Evolutionary conservation across 148 eudicot species (phyloP).

Genomic region (Mesembryanthemum crystallinum): DNA sequence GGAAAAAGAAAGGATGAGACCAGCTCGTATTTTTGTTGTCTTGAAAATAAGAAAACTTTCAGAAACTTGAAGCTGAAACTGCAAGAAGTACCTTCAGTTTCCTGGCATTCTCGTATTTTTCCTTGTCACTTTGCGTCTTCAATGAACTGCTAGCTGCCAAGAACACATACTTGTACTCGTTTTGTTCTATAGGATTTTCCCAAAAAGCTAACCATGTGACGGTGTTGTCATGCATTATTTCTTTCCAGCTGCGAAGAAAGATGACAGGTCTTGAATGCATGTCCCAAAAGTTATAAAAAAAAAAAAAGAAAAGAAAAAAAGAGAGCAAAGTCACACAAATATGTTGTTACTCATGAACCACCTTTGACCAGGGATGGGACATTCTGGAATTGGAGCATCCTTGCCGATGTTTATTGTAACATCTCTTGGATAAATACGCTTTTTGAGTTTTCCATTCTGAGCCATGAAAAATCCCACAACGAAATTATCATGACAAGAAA

Average conservation of each 20-base stretch:
- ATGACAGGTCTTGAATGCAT: constrained; percentile 22
- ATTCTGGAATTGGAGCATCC: constrained; percentile 82
- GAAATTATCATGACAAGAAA: neutral
- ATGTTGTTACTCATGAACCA: constrained; percentile 19
- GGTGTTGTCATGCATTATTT: constrained; percentile 88
- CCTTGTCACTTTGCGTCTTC: constrained; percentile 98
- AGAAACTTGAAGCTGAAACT: constrained; percentile 15
- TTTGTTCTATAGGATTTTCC: constrained; percentile 93
- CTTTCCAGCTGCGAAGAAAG: constrained; percentile 80
- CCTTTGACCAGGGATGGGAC: constrained; percentile 92
- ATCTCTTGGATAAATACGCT: constrained; percentile 78
- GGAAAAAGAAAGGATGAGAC: no score
- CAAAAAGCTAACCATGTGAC: constrained; percentile 99
- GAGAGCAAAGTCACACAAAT: neutral
- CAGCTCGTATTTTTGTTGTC: neutral
- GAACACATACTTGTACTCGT: constrained; percentile 93
- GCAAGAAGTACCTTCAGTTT: constrained; percentile 55
- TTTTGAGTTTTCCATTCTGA: constrained; percentile 97
- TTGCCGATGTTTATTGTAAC: constrained; percentile 91
- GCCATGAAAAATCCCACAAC: constrained; percentile 24
- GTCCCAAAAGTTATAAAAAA: neutral
- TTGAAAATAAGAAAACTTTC: neutral
- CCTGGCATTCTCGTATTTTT: constrained; percentile 94
- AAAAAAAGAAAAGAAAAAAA: no score
- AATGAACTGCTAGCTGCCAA: constrained; percentile 91